phyloP scores from a whole-genome alignment of 2,329 filamentous ascomycete genomes.

The Xylogone sp. region DNA sequence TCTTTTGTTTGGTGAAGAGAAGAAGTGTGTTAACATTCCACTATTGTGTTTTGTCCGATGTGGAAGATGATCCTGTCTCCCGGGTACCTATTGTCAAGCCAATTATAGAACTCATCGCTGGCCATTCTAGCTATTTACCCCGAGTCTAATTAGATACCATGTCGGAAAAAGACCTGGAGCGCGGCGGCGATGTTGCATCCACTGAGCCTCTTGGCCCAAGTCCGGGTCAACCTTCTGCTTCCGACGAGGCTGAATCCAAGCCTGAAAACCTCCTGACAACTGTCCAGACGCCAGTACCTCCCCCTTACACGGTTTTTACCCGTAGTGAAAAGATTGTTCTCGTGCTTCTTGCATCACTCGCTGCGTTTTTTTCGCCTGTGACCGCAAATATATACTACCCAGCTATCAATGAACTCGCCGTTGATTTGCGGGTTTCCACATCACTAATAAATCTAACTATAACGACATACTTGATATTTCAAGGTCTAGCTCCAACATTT shows the following conservation, averaged over 20 bases:
- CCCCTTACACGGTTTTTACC: neutral
- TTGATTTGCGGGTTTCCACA: slow-evolving; percentile 7
- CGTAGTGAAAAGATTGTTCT: neutral
- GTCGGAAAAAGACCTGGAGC: neutral
- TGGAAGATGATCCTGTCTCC: too few relatives aligned
- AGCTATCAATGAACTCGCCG: slow-evolving; percentile 11
- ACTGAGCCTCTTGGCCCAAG: neutral
- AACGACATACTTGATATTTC: slow-evolving; percentile 23
- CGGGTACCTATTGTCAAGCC: too few relatives aligned
- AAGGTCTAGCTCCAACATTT: slow-evolving; percentile 54
- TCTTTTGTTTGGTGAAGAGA: too few relatives aligned
- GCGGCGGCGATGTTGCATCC: neutral
- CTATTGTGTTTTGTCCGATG: too few relatives aligned
- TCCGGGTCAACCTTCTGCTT: neutral
- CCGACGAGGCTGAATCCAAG: neutral
- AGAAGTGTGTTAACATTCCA: too few relatives aligned
- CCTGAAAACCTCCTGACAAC: neutral
- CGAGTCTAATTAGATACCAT: neutral
- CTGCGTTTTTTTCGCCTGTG: slow-evolving; percentile 11
- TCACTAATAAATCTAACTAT: slow-evolving; percentile 14
- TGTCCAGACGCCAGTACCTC: neutral
- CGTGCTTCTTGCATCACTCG: slow-evolving; percentile 5
- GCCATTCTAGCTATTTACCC: too few relatives aligned
- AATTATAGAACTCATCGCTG: too few relatives aligned
- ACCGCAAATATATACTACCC: slow-evolving; percentile 14